phyloP scores from a whole-genome alignment of 768 basidiomycete genomes.

The Serendipita sp. region DNA sequence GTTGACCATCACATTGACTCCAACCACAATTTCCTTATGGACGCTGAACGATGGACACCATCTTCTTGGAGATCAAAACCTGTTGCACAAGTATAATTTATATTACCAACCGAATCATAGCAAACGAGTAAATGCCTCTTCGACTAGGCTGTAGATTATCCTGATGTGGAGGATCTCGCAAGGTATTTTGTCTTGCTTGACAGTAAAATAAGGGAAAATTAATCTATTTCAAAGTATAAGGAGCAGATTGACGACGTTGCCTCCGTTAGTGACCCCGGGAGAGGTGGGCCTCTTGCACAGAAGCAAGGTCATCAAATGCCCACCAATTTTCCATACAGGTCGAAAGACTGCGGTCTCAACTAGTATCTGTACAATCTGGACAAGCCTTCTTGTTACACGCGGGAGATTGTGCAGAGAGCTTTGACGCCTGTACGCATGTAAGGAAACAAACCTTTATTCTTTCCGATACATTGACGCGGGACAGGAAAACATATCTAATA shows the following conservation, averaged over 20 bases:
- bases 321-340: constrained; percentile 30
- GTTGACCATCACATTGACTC: too few species aligned
- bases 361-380: constrained; percentile 64
- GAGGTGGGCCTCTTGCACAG: constrained; percentile 44
- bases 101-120: neutral
- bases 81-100: constrained; percentile 46
- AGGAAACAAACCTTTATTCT: constrained; percentile 11
- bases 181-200: constrained; percentile 24
- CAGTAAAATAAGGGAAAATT: neutral
- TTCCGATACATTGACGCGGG: constrained; percentile 9
- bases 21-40: too few species aligned
- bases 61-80: constrained; percentile 66
- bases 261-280: constrained; percentile 81
- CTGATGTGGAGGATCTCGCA: constrained; percentile 32
- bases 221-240: constrained; percentile 38
- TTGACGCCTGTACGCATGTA: constrained; percentile 79
- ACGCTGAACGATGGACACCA: constrained; percentile 38
- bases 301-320: neutral
- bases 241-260: constrained; percentile 57
- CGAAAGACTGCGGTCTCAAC: constrained; percentile 65
- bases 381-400: constrained; percentile 92
- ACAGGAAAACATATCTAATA: constrained; percentile 73
- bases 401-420: constrained; percentile 95
- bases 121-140: neutral
- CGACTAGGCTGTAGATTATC: constrained; percentile 50